Base-by-base conservation (phyloP, 139 green algal genomes). In the Volvox africanus region DNA sequence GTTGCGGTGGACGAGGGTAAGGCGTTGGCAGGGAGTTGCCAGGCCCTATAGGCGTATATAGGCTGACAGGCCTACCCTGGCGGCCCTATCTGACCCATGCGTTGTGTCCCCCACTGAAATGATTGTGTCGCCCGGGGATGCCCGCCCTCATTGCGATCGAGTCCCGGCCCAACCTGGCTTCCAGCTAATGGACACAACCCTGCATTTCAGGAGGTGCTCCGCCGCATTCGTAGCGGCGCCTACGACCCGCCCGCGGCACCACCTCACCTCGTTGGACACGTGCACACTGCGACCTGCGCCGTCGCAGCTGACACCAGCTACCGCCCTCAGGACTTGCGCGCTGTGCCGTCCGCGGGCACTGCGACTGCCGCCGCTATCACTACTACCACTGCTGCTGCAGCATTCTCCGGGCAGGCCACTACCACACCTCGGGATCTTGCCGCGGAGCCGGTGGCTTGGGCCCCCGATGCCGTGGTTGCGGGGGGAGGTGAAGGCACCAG, bases 251-350 rank as follows among this genome's bases (percentile, higher is more conserved):
- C 86, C 28, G 69, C 78, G 50, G 22, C 90, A 24, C 75, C 80
- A 24, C 50, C 81, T 13, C 35, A 61, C 61, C 17, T 95, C 88
- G 93, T 75, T 36, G 93, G 93, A 9, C 94, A 96, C 82, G 50
- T 97, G 76, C 92, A 96, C 82, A 90, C 24, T 30, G 81, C 85
- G 28, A 28, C 3, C 73, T 80, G 82, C 21, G 75, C 69, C 19
- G 80, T 97, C 6, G 75, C 92, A 16, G 86, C 93, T 37, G 95
- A 96, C 92, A 97, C 86, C 1, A 81, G 26, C 68, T 93, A 97
- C 87, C 88, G 96, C 19, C 95, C 95, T 1, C 96, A 97, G 92
- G 96, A 97, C 90, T 85, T 97, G 16, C 50, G 95, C 6, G 94
- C 76, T 28, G 73, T 61, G 22, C 68, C 65, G 65, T 19, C 77